A percentile compares a stretch with the other conserved stretches of the same genome.
Conservation (phyloP, 352 stramenopile species). For the Phytopythium sindhum region DNA sequence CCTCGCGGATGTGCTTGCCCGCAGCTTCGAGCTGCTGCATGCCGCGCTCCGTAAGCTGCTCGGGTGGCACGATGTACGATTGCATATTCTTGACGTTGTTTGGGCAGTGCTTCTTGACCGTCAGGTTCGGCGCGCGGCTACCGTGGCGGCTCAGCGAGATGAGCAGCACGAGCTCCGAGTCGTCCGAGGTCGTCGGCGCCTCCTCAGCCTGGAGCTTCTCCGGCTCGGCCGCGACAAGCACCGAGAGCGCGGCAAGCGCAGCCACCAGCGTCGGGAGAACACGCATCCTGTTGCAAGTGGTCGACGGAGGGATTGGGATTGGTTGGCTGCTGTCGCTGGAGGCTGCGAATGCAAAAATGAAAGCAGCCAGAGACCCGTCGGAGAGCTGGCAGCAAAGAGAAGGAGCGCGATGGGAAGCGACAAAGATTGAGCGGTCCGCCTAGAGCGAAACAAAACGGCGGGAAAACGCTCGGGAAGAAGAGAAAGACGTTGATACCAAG, state of each 20-base stretch:
- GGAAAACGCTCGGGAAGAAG: not conserved
- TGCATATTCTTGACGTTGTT: conserved; percentile 61
- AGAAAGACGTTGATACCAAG: too few species aligned
- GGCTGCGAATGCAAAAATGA: conserved; percentile 3
- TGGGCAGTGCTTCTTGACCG: conserved; percentile 54
- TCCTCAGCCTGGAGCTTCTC: not conserved
- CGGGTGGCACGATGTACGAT: conserved; percentile 57
- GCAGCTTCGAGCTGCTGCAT: conserved; percentile 70
- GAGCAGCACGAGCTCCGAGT: conserved; percentile 60
- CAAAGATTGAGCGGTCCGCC: too few species aligned
- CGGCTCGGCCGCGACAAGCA: conserved; percentile 10
- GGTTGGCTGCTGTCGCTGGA: conserved; percentile 4
- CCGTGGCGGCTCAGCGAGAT: conserved; percentile 72
- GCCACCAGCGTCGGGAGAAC: conserved; percentile 21
- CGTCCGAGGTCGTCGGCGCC: not conserved
- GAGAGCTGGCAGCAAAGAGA: not conserved
- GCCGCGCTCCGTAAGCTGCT: conserved; percentile 70
- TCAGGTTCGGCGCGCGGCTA: conserved; percentile 66
- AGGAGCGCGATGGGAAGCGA: too few species aligned
- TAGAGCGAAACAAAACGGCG: too few species aligned
- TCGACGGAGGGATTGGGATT: not conserved
- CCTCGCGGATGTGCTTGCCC: conserved; percentile 57
- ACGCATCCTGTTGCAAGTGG: conserved; percentile 19
- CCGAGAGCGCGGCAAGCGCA: conserved; percentile 13
- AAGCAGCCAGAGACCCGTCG: not conserved